Conservation (phyloP, 2,329 filamentous ascomycete species). For the Coniochaeta sp. region DNA sequence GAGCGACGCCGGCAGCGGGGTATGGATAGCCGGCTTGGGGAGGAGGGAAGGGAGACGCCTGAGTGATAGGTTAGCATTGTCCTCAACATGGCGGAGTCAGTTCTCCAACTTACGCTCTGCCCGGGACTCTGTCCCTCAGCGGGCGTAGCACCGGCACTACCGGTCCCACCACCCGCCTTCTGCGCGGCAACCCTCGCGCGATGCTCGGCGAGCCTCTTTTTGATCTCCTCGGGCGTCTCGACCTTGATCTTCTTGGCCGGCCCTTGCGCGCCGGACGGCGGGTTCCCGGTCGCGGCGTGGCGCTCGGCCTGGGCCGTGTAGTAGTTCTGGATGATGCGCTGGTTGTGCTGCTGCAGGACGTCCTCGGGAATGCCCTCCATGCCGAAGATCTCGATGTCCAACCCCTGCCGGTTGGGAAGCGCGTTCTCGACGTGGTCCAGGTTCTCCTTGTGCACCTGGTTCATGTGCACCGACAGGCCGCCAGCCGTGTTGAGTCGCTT, state of each 20-base stretch:
- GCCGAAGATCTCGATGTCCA: constrained; percentile 94
- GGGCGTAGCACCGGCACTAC: constrained; percentile 47
- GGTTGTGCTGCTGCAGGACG: constrained; percentile 73
- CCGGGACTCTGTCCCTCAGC: constrained; percentile 42
- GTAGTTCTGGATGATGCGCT: constrained; percentile 77
- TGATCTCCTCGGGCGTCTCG: constrained; percentile 70
- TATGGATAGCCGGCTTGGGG: constrained; percentile 25
- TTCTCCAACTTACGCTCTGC: constrained; percentile 42
- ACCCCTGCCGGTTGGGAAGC: constrained; percentile 72
- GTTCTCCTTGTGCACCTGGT: constrained; percentile 95
- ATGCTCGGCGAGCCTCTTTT: constrained; percentile 72
- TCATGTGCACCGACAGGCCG: constrained; percentile 94
- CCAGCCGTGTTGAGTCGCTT: constrained; percentile 88
- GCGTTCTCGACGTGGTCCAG: constrained; percentile 87
- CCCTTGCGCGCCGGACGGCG: constrained; percentile 50
- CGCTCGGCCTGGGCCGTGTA: constrained; percentile 81
- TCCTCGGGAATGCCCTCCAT: constrained; percentile 96
- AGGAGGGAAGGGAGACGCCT: constrained; percentile 37
- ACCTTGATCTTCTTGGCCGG: constrained; percentile 65
- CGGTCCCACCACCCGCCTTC: constrained; percentile 47
- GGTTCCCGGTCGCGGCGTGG: constrained; percentile 76
- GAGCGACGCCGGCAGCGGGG: constrained; percentile 12
- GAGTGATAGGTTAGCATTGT: constrained; percentile 5
- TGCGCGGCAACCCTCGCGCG: constrained; percentile 61
- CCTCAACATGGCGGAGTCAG: not conserved